Evolutionary conservation across 257 asterid species (phyloP).

Genomic region (Paraleonurus japonicus): DNA sequence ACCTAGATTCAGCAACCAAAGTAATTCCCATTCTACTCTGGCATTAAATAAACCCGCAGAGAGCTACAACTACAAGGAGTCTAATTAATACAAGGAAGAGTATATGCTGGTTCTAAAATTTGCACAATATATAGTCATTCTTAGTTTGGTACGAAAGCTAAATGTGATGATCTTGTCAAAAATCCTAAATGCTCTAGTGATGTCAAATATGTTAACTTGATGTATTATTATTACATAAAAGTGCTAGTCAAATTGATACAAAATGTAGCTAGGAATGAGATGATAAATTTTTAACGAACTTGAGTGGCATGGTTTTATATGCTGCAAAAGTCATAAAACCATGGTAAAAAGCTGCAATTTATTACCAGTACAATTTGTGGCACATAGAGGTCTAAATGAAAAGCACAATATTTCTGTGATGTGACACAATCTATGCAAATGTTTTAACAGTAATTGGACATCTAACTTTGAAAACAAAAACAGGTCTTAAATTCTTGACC

Average conservation of each 20-base stretch:
- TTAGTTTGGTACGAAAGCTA: slow-evolving; percentile 5
- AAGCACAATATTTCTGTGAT: neutral
- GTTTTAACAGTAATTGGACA: neutral
- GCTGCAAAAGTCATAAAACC: slow-evolving; percentile 2
- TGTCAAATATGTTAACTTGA: neutral
- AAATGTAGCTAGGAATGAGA: neutral
- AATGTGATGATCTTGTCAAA: slow-evolving; percentile 7
- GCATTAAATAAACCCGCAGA: neutral
- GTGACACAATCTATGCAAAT: neutral
- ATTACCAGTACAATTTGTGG: neutral
- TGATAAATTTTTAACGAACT: neutral
- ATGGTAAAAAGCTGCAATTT: neutral
- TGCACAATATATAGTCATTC: neutral
- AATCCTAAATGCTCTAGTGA: neutral
- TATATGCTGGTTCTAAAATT: neutral
- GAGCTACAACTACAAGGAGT: neutral
- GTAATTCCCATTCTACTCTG: neutral
- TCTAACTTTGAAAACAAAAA: neutral
- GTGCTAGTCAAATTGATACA: neutral
- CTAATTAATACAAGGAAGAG: neutral
- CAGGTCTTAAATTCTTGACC: slow-evolving; percentile 13
- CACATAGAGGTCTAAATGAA: neutral
- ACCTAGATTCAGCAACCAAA: slow-evolving; percentile 4
- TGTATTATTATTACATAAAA: neutral
- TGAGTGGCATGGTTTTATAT: neutral